Base-by-base conservation (phyloP, 2,329 filamentous ascomycete genomes). In the Lasiodiplodia citricola region DNA sequence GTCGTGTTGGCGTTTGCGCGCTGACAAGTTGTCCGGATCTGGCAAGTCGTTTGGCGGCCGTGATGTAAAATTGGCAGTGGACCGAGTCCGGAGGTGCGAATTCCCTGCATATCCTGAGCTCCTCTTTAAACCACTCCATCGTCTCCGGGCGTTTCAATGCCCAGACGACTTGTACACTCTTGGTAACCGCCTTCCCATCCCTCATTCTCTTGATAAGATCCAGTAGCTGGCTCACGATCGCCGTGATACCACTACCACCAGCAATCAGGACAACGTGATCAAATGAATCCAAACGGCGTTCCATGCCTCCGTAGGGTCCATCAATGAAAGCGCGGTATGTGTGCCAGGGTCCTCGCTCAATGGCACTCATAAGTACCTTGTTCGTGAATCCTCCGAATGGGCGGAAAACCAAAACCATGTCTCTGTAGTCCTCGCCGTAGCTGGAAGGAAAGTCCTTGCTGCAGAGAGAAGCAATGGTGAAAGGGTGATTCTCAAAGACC, bases 41-140 rank as follows among this genome's bases (percentile, higher is more conserved):
- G 8, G 74, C 72, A 70, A 77, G 81, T 60, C 90, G 84, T 73
- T 92, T 91, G 8, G 93, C 87, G 0, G 91, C 89, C 0, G 95
- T 98, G 72, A 97, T 92, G 80, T 93, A 97, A 84, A 97, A 97
- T 78, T 97, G 94, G 83, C 94, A 97, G 28, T 92, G 92, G 10
- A 97, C 92, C 37, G 92, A 91, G 76, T 96, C 93, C 0, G 92
- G 92, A 1, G 95, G 95, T 11, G 95, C 94, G 62, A 90, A 91
- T 79, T 97, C 93, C 74, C 93, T 88, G 81, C 95, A 97, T 74
- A 97, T 97, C 58, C 94, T 88, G 69, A 97, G 85, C 79, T 97
- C 95, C 80, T 97, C 94, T 72, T 93, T 92, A 85, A 97, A 98
- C 95, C 95, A 98, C 77, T 97, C 93, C 90, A 98, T 93, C 0